These are phyloP conservation scores for Candida krabiensis DNA, from an alignment of 805 yeast species.

Conservation along the genomic window DNA sequence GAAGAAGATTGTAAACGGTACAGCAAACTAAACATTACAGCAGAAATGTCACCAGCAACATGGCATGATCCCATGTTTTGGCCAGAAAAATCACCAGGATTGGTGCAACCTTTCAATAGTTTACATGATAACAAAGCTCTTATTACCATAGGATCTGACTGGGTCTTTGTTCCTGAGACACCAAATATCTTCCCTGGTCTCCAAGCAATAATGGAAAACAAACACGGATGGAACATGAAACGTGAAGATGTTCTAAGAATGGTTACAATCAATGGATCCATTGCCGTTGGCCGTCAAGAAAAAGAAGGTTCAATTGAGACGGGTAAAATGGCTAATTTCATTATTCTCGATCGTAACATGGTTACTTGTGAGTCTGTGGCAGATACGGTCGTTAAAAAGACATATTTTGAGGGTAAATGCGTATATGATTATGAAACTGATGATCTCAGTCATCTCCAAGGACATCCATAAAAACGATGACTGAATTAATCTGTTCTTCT, in stretches of 20 bases:
- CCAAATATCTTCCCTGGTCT: conserved; percentile 29
- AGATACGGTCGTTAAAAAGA: conserved; percentile 23
- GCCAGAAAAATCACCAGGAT: conserved; percentile 25
- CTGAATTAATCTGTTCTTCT: conserved; percentile 25
- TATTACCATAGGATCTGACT: conserved; percentile 28
- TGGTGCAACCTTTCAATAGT: conserved; percentile 27
- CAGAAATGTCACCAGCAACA: conserved; percentile 29
- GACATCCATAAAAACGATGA: conserved; percentile 9
- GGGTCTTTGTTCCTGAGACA: conserved; percentile 30
- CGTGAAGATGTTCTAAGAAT: conserved; percentile 23
- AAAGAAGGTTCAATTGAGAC: conserved; percentile 23
- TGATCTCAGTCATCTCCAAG: conserved; percentile 26
- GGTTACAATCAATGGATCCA: conserved; percentile 27
- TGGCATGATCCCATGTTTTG: conserved; percentile 29
- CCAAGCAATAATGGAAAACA: conserved; percentile 27
- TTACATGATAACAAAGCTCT: conserved; percentile 25
- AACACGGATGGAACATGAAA: conserved; percentile 28
- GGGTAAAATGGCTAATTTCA: conserved; percentile 28
- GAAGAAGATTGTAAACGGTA: conserved; percentile 24
- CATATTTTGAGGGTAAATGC: conserved; percentile 26
- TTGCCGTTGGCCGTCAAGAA: conserved; percentile 22
- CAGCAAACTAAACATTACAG: conserved; percentile 24
- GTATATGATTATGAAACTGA: conserved; percentile 28
- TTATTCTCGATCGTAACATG: conserved; percentile 25
- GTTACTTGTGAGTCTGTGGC: conserved; percentile 19